Percentiles rank a stretch among this genome's conserved stretches.
Conservation (phyloP, 2,329 filamentous ascomycete species). For the Chaetomiaceae sp. region DNA sequence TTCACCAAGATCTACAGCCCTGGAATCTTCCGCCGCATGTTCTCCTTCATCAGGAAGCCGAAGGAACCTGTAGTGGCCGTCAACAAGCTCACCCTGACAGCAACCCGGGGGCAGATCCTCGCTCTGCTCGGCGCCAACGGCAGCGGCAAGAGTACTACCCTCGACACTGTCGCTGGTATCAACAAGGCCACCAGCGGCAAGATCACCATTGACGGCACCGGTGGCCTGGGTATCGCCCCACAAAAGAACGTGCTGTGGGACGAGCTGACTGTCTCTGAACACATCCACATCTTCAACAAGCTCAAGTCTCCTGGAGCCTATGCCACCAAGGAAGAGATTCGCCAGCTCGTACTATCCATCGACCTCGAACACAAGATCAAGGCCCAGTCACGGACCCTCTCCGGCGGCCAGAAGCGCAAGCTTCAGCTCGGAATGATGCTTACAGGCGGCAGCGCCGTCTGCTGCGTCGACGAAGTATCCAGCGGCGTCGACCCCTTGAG, state of each 20-base stretch:
- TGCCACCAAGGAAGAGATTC: constrained; percentile 55
- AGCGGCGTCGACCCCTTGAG: constrained; percentile 84
- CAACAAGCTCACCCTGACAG: constrained; percentile 64
- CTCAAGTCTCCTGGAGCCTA: constrained; percentile 61
- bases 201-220: constrained; percentile 72
- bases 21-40: constrained; percentile 52
- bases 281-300: constrained; percentile 76
- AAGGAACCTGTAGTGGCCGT: constrained; percentile 75
- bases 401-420: constrained; percentile 88
- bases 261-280: constrained; percentile 78
- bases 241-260: constrained; percentile 96
- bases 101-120: constrained; percentile 74
- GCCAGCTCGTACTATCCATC: constrained; percentile 61
- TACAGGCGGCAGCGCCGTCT: constrained; percentile 80
- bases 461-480: constrained; percentile 87
- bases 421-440: constrained; percentile 94
- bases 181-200: constrained; percentile 70
- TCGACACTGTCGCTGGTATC: constrained; percentile 81
- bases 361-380: constrained; percentile 72
- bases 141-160: constrained; percentile 82
- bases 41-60: constrained; percentile 42
- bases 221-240: constrained; percentile 79
- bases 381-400: constrained; percentile 70
- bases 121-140: constrained; percentile 86
- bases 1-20: constrained; percentile 78